These are phyloP conservation scores for Sextonia rubra DNA, from an alignment of 164 flowering plant species.

Conservation along the genomic window DNA sequence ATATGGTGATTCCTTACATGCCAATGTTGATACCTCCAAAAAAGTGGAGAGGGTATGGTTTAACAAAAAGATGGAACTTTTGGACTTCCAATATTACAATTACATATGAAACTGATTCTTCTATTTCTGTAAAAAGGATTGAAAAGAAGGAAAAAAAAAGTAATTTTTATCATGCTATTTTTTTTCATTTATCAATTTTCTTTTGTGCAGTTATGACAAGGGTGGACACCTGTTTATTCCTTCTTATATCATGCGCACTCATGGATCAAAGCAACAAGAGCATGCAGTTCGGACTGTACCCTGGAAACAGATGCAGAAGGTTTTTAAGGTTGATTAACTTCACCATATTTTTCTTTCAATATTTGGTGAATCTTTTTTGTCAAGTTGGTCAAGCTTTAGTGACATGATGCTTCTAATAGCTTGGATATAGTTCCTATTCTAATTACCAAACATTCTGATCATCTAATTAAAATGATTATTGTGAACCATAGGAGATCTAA, in stretches of 20 bases:
- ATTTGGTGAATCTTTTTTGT: not conserved
- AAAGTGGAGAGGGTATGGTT: conserved; percentile 86
- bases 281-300: conserved; percentile 61
- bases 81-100: not conserved
- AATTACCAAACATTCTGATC: not conserved
- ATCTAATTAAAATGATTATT: not conserved
- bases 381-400: not conserved
- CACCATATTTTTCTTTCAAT: not conserved
- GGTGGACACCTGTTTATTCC: conserved; percentile 91
- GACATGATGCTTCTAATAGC: not conserved
- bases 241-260: conserved; percentile 93
- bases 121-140: not conserved
- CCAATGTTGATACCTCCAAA: conserved; percentile 95
- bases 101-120: not conserved
- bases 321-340: conserved; percentile 54
- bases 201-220: conserved; percentile 58
- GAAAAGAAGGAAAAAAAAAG: not conserved
- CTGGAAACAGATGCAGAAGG: conserved; percentile 54
- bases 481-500: not conserved
- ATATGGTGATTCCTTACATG: conserved; percentile 73
- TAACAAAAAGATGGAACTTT: not conserved
- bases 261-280: conserved; percentile 80
- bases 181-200: not conserved
- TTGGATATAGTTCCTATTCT: too few species aligned
- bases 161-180: not conserved